Conservation (phyloP, 129 eudicot species). For the Pseudognaphalium luteoalbum region DNA sequence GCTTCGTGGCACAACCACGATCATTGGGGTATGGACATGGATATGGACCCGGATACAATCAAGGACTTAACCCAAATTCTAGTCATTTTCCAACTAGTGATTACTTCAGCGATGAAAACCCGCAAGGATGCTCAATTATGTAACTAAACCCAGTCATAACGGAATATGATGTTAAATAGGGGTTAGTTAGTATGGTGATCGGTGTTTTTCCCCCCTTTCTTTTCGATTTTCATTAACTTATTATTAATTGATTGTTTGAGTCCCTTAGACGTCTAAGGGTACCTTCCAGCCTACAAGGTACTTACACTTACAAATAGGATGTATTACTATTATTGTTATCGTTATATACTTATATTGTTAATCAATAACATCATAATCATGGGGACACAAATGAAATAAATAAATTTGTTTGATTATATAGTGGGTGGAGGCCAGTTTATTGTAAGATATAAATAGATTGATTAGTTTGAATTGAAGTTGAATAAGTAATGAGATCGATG, state of each 20-base stretch:
- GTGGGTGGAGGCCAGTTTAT: background rate
- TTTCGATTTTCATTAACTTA: background rate
- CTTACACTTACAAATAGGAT: background rate
- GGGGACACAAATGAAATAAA: background rate
- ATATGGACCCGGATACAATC: constrained; percentile 26
- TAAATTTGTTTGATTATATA: background rate
- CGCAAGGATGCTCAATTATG: constrained; percentile 65
- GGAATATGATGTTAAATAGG: background rate
- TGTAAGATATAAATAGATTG: background rate
- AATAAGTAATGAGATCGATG: background rate
- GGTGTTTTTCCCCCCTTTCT: background rate
- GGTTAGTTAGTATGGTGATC: background rate
- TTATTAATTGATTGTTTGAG: background rate
- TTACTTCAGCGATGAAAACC: constrained; percentile 62
- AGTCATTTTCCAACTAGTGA: constrained; percentile 15
- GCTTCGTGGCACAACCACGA: background rate
- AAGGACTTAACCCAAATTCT: constrained; percentile 11
- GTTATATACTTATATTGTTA: no score
- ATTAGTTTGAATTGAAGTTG: background rate
- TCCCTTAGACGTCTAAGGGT: no score
- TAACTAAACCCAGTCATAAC: constrained; percentile 20
- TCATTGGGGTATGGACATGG: constrained; percentile 29
- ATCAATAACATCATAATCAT: background rate
- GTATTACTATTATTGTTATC: background rate
- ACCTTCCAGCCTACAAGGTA: background rate